Evolutionary conservation across 2,329 filamentous ascomycete genomes (phyloP), one percentile per base, ranked within the genome.

Genomic region (Lojkania enalia): DNA sequence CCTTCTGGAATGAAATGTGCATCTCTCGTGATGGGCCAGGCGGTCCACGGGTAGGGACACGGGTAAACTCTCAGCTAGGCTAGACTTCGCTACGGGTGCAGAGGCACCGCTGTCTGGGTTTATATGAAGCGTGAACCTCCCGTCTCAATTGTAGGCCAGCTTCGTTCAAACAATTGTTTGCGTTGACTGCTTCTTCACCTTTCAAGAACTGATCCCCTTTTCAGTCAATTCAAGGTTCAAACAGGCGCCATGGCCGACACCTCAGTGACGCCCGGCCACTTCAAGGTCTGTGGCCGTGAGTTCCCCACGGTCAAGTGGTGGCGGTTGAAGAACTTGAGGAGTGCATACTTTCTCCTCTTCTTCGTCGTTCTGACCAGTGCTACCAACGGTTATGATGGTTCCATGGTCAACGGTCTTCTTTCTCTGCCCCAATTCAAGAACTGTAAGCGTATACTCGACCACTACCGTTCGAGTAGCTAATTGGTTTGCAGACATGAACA

Each of bases 381-480:
- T 12, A 57, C 54, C 23, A 57, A 57, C 23, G 54, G 54, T 30
- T 57, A 57, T 30, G 52, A 56, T 41, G 44, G 43, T 16, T 52
- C 49, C 23, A 61, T 63, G 56, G 56, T 61, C 20, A 63, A 63
- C 37, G 59, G 58, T 42, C 45, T 63, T 5, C 55, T 59, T 3
- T 54, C 58, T 6, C 36, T 62, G 30, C 33, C 57, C 4, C 57
- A 57, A 29, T 62, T 58, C 42, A 52, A 42, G 13, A 41, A 49
- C 6, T 62, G 56, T 57, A 49, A 31, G 56, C 35, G 13, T n/a
- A n/a, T n/a, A n/a, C n/a, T n/a, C n/a, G n/a, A n/a, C n/a, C n/a
- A n/a, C n/a, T n/a, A n/a, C n/a, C n/a, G n/a, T n/a, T n/a, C n/a
- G n/a, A n/a, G n/a, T n/a, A 20, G 13, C 35, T 50, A 13, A 40